Base-by-base conservation (phyloP, 257 asterid genomes). In the Rubia yunnanensis region DNA sequence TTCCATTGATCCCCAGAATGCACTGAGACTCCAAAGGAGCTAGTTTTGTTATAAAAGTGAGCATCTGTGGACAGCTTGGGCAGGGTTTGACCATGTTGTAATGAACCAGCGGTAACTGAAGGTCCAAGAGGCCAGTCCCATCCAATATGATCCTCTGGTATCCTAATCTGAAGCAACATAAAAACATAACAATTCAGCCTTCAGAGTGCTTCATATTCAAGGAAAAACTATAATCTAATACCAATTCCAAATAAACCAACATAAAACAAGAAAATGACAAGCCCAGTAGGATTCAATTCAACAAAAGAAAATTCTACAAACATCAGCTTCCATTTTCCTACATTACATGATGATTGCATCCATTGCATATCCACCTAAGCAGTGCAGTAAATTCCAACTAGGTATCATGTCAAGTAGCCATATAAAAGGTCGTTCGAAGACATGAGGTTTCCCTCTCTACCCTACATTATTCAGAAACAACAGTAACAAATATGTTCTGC, bases 51-150 rank as follows among this genome's bases (percentile, higher is more conserved):
- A 63, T 65, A 67, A 41, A 30, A 65, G 68, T 69, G 72, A 32
- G 77, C 41, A 66, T 60, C 73, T 72, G 64, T 69, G 28, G 82
- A 63, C 60, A 44, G 48, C 58, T 64, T 60, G 60, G 80, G 71
- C 18, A 59, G 35, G 30, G 68, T 55, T 20, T 67, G 61, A 73
- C 13, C 66, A 68, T 64, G 75, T 59, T 70, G 73, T 58, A 22
- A 52, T 34, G 57, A 52, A 66, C 76, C 79, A 39, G 74, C 39
- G 22, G 77, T 66, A 44, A 65, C 77, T 67, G 89, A 72, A 76
- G 71, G 53, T 73, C 68, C 84, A 63, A 77, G 86, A 66, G 87
- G 84, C 92, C 87, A 85, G 73, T 81, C 92, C 92, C 86, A 85
- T 74, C 81, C 85, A 60, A 70, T 67, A 67, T 76, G 73, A 69